Evolutionary conservation across 768 basidiomycete species (phyloP).

Genomic region (Daedaleopsis nitida): DNA sequence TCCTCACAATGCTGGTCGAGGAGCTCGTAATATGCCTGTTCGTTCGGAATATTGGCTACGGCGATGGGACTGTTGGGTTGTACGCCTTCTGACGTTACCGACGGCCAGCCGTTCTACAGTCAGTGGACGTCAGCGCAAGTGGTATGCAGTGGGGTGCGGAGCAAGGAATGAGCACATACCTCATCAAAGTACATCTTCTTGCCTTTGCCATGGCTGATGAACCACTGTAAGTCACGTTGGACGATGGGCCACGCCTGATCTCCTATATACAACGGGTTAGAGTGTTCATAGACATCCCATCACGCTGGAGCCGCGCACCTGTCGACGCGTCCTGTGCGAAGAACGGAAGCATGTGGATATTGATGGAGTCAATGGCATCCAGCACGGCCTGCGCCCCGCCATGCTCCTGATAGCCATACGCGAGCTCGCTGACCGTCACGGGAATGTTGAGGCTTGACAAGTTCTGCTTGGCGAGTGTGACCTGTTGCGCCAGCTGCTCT

Average conservation of each 20-base stretch:
- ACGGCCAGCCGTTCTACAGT: constrained; percentile 79
- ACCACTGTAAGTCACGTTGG: constrained; percentile 61
- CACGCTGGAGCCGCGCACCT: constrained; percentile 36
- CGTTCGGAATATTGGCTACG: constrained; percentile 61
- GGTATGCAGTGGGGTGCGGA: not conserved
- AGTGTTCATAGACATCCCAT: not conserved
- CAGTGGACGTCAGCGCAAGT: constrained; percentile 1
- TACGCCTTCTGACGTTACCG: constrained; percentile 58
- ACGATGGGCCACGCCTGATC: constrained; percentile 66
- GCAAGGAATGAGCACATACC: constrained; percentile 36
- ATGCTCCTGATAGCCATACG: constrained; percentile 29
- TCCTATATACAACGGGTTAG: constrained; percentile 38
- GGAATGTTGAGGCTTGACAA: constrained; percentile 27
- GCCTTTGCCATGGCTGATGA: constrained; percentile 58
- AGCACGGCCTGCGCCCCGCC: constrained; percentile 31
- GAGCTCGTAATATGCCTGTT: constrained; percentile 64
- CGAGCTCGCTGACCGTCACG: constrained; percentile 30
- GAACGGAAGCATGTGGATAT: constrained; percentile 32
- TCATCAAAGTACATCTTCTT: constrained; percentile 80
- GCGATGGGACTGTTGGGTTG: constrained; percentile 66
- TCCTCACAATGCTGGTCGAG: constrained; percentile 65
- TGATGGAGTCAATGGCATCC: constrained; percentile 28
- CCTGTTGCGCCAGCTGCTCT: constrained; percentile 25
- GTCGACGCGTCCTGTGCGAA: constrained; percentile 48
- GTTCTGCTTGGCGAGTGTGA: constrained; percentile 24